Percentiles rank a stretch among this genome's conserved stretches.
These are phyloP conservation scores for Lepidium africanum DNA, from an alignment of 345 rosid species.

Conservation along the genomic window DNA sequence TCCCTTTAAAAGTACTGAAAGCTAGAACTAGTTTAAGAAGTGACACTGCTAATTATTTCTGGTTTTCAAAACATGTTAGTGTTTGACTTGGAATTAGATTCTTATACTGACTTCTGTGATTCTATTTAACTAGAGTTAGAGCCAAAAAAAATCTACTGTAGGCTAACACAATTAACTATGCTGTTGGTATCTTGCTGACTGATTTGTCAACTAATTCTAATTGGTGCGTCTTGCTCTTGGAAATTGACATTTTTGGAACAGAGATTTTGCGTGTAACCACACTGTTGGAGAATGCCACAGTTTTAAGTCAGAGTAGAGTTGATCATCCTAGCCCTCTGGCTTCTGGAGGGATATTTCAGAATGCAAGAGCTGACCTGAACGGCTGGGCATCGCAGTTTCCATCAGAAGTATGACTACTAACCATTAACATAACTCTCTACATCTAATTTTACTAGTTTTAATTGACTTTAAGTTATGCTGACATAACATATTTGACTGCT, in stretches of 20 bases:
- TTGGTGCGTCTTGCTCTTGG: slow-evolving; percentile 91
- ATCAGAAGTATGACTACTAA: slow-evolving; percentile 99
- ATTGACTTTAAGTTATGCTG: slow-evolving; percentile 42
- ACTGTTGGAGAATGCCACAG: slow-evolving; percentile 98
- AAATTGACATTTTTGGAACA: slow-evolving; percentile 97
- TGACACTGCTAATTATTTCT: neutral
- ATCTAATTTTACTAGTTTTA: slow-evolving; percentile 59
- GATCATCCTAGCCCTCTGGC: slow-evolving; percentile 92
- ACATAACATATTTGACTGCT: slow-evolving; percentile 45
- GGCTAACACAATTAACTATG: slow-evolving; percentile 52
- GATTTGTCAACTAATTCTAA: slow-evolving; percentile 70
- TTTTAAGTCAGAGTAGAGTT: slow-evolving; percentile 95
- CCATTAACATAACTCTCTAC: slow-evolving; percentile 88
- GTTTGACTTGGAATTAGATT: neutral
- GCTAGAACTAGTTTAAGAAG: neutral
- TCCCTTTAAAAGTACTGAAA: neutral
- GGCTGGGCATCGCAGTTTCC: slow-evolving; percentile 93
- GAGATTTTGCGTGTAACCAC: slow-evolving; percentile 98
- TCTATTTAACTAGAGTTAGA: slow-evolving; percentile 20
- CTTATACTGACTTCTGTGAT: slow-evolving; percentile 10
- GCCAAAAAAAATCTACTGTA: slow-evolving; percentile 22
- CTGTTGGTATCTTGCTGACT: slow-evolving; percentile 55
- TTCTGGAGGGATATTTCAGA: slow-evolving; percentile 86
- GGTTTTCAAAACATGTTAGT: neutral
- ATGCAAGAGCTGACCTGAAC: slow-evolving; percentile 88